Base-by-base conservation (phyloP, 2,329 filamentous ascomycete species). In the Aspergillus brasiliensis region DNA sequence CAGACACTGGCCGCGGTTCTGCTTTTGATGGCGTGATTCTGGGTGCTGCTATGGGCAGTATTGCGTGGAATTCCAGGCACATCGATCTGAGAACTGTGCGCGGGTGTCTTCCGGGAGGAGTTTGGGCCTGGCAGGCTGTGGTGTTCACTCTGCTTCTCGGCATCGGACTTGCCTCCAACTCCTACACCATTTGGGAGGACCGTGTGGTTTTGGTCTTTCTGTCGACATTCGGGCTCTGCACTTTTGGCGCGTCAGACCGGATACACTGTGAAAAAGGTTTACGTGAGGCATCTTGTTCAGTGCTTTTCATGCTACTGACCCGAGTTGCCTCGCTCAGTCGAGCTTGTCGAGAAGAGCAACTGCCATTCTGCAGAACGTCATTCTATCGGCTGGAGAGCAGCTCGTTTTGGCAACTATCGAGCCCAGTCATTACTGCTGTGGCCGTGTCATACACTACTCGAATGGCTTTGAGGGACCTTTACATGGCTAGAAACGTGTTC, bases 171-270 rank as follows among this genome's bases (percentile, higher is more conserved):
- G 93, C 93, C 0, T 94, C 94, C 3, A 99, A 98, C 78, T 98
- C 94, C 0, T 99, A 92, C 77, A 97, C 93, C 0, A 96, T 98
- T 66, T 98, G 95, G 92, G 94, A 99, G 78, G 95, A 98, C 70
- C 90, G 91, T 7, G 97, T 97, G 58, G 83, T 96, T 3, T 82
- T 96, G 3, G 96, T 96, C 79, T 93, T 98, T 78, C 85, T 97
- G 60, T 86, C 87, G 2, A 94, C 92, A 0, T 97, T 98, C 72
- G 93, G 91, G 23, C 75, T 92, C 89, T n/a, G 77, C 91, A 15
- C 87, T 88, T 2, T 92, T 92, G 0, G 82, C 96, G 67, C 86
- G 90, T n/a, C 87, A 92, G 63, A 6, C 19, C n/a, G 86, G 44
- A 8, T 23, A 23, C 38, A 17, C 1, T 6, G 27, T 17, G 10